Evolutionary conservation across 768 basidiomycete genomes (phyloP).

Genomic region (Lactifluus subvellereus): DNA sequence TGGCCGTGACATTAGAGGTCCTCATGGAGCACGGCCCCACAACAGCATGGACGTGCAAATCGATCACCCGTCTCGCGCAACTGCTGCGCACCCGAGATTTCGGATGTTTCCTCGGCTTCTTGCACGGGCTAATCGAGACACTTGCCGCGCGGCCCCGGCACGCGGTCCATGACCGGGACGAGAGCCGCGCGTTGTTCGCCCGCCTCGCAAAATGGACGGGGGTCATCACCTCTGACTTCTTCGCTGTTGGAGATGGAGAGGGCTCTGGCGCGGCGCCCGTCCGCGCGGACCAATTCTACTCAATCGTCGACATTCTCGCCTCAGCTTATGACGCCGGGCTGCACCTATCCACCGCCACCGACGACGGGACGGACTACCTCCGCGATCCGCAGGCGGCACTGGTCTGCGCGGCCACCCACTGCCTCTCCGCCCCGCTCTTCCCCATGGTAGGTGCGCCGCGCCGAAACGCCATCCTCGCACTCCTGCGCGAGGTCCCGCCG

Average conservation of each 20-base stretch:
- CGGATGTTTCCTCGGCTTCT: constrained; percentile 32
- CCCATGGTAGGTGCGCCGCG: background rate
- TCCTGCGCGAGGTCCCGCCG: background rate
- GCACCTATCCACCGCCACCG: background rate
- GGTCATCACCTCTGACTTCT: constrained; percentile 24
- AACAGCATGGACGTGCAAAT: constrained; percentile 41
- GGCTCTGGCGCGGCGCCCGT: no score
- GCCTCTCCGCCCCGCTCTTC: constrained; percentile 4
- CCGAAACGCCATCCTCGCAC: background rate
- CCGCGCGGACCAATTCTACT: background rate
- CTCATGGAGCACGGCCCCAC: constrained; percentile 26
- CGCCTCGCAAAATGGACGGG: constrained; percentile 29
- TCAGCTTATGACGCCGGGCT: constrained; percentile 1
- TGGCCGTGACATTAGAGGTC: constrained; percentile 31
- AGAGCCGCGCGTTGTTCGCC: background rate
- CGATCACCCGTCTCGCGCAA: constrained; percentile 35
- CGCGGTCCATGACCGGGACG: constrained; percentile 1
- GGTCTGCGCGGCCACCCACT: constrained; percentile 8
- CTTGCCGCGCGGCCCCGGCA: background rate
- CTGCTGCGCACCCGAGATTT: constrained; percentile 31
- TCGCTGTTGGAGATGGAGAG: constrained; percentile 1
- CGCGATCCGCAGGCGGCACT: constrained; percentile 3
- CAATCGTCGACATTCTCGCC: constrained; percentile 12
- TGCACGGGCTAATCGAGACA: constrained; percentile 29
- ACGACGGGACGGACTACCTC: background rate